Evolutionary conservation across 331 rosid genomes (phyloP).

Genomic region (Quercus phellos): DNA sequence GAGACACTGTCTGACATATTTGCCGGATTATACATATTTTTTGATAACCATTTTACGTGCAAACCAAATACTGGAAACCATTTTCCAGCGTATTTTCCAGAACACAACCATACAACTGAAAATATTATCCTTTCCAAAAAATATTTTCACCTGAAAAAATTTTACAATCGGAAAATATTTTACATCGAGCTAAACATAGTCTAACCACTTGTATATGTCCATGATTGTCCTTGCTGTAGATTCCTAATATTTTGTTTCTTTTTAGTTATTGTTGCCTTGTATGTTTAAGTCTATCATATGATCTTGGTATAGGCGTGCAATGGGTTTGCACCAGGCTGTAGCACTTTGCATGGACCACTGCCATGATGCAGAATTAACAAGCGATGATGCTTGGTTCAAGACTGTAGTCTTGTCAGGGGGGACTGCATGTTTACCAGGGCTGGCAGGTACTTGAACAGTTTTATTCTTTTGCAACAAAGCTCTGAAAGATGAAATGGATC

Average conservation of each 20-base stretch:
- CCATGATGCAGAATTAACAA: conserved; percentile 48
- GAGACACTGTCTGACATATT: too few relatives aligned
- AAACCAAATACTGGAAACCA: too few relatives aligned
- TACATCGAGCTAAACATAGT: too few relatives aligned
- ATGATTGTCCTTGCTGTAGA: not conserved
- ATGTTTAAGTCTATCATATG: not conserved
- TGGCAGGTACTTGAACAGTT: conserved; percentile 47
- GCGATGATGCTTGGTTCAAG: conserved; percentile 68
- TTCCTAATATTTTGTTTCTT: not conserved
- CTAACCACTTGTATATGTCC: not conserved
- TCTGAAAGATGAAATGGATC: not conserved
- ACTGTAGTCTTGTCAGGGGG: conserved; percentile 74
- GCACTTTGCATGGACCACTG: conserved; percentile 78
- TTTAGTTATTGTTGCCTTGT: not conserved
- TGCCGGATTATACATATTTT: too few relatives aligned
- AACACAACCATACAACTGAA: too few relatives aligned
- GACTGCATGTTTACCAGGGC: conserved; percentile 78
- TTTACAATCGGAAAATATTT: too few relatives aligned
- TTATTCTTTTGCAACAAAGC: not conserved
- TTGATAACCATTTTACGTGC: too few relatives aligned
- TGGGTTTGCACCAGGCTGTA: conserved; percentile 83
- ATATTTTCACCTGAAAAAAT: too few relatives aligned
- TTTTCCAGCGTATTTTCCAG: too few relatives aligned
- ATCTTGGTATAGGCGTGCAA: conserved; percentile 44
- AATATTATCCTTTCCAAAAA: too few relatives aligned